Evolutionary conservation across 768 basidiomycete species (phyloP).

Genomic region (Collybia mongolica): DNA sequence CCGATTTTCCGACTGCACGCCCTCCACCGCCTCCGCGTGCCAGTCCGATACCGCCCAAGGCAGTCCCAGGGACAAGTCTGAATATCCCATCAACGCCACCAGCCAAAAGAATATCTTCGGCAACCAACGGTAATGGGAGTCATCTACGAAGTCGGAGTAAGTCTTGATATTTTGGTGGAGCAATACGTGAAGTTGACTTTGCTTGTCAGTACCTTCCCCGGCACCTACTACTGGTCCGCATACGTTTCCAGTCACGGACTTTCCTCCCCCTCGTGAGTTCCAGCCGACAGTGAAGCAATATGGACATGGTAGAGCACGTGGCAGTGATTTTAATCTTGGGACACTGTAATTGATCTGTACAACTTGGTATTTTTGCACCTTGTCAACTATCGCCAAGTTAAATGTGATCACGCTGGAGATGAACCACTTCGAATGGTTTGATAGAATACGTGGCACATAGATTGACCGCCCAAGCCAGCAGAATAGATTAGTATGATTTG

Average conservation of each 20-base stretch:
- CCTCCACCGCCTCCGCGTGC: conserved; percentile 30
- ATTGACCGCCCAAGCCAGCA: not conserved
- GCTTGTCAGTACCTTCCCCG: conserved; percentile 43
- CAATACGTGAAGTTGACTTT: conserved; percentile 2
- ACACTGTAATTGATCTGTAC: conserved; percentile 23
- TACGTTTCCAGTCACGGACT: conserved; percentile 73
- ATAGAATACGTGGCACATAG: too few relatives aligned
- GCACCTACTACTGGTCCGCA: conserved; percentile 64
- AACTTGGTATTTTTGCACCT: too few relatives aligned
- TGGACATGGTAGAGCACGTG: conserved; percentile 60
- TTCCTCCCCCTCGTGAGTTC: conserved; percentile 77
- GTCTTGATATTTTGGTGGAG: conserved; percentile 13
- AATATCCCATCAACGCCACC: conserved; percentile 3
- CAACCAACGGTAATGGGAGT: conserved; percentile 20
- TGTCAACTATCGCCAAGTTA: too few relatives aligned
- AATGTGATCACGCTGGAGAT: too few relatives aligned
- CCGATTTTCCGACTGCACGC: conserved; percentile 30
- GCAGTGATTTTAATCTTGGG: conserved; percentile 68
- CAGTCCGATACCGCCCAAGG: conserved; percentile 21
- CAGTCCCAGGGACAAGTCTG: not conserved
- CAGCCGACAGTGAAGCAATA: conserved; percentile 50
- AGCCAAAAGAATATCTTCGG: conserved; percentile 8
- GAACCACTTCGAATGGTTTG: too few relatives aligned
- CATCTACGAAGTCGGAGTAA: conserved; percentile 50
- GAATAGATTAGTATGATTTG: too few relatives aligned